Conservation (phyloP, 108 stramenopile genomes). For the Skeletonema menzelii region DNA sequence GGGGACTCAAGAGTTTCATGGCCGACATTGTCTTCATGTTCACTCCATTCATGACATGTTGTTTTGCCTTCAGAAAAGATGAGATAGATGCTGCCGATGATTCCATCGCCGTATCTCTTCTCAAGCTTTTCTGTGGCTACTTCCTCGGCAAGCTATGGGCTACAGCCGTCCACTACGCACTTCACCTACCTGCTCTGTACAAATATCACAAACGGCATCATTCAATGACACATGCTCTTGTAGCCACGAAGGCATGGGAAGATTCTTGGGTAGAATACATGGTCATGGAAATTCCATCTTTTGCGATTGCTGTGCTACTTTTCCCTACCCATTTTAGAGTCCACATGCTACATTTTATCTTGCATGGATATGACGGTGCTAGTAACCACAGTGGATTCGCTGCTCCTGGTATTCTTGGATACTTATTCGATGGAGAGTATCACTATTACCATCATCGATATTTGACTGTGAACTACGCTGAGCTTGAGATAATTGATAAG, state of each 20-base stretch:
- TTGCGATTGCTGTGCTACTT: conserved; percentile 22
- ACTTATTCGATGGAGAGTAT: conserved; percentile 36
- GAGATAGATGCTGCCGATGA: conserved; percentile 11
- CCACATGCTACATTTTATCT: conserved; percentile 29
- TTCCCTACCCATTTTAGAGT: conserved; percentile 27
- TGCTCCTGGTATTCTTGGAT: conserved; percentile 27
- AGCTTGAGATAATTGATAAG: conserved; percentile 38
- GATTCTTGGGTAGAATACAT: conserved; percentile 34
- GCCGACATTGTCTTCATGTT: conserved; percentile 32
- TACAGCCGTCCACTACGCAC: conserved; percentile 26
- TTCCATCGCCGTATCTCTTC: background rate
- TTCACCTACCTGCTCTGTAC: conserved; percentile 32
- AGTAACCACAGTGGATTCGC: conserved; percentile 36
- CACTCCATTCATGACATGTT: conserved; percentile 33
- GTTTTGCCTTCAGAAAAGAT: conserved; percentile 11
- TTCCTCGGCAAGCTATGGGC: conserved; percentile 37
- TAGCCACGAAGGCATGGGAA: conserved; percentile 34
- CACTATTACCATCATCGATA: conserved; percentile 36
- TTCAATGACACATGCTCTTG: conserved; percentile 15
- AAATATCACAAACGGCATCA: conserved; percentile 34
- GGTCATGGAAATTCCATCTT: conserved; percentile 42
- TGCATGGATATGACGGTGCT: conserved; percentile 46
- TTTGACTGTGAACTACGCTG: conserved; percentile 41
- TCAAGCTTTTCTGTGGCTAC: conserved; percentile 27
- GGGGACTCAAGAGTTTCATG: conserved; percentile 23